Conservation (phyloP, 306 rosid genomes). For the Coriaria nepalensis region DNA sequence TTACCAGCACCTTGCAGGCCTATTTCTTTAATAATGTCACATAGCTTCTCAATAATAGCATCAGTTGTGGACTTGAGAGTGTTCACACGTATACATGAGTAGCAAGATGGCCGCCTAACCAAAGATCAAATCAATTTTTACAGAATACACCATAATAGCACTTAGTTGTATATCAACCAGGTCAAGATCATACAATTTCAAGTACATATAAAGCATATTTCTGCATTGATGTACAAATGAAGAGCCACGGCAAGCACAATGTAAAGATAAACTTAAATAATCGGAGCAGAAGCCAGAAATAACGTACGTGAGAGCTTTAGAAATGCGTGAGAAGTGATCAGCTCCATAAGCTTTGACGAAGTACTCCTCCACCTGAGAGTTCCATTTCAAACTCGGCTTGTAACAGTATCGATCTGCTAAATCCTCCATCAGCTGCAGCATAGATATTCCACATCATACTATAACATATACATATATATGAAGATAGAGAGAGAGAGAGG, state of each 20-base stretch:
- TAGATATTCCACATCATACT: too few relatives aligned
- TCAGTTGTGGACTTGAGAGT: conserved; percentile 48
- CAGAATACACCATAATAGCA: too few relatives aligned
- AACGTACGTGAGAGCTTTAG: conserved; percentile 57
- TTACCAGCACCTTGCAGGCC: conserved; percentile 8
- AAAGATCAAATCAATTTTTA: too few relatives aligned
- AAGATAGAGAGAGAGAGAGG: not conserved
- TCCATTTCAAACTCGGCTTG: conserved; percentile 58
- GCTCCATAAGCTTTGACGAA: conserved; percentile 64
- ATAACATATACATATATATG: not conserved
- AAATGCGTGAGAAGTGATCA: conserved; percentile 55
- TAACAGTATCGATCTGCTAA: conserved; percentile 36
- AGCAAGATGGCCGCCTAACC: conserved; percentile 68
- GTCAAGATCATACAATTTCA: conserved; percentile 1
- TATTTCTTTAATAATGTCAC: conserved; percentile 18
- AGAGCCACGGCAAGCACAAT: not conserved
- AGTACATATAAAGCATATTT: not conserved
- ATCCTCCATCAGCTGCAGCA: conserved; percentile 29
- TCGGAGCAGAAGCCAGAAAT: not conserved
- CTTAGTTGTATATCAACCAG: conserved; percentile 3
- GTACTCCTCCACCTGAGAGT: conserved; percentile 46
- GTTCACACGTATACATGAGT: conserved; percentile 82
- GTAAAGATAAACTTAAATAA: not conserved
- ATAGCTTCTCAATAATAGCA: conserved; percentile 42
- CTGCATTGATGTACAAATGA: too few relatives aligned